These are phyloP conservation scores for Tuber melanosporum DNA, from an alignment of 495 filamentous ascomycete genomes.

Conservation along the genomic window DNA sequence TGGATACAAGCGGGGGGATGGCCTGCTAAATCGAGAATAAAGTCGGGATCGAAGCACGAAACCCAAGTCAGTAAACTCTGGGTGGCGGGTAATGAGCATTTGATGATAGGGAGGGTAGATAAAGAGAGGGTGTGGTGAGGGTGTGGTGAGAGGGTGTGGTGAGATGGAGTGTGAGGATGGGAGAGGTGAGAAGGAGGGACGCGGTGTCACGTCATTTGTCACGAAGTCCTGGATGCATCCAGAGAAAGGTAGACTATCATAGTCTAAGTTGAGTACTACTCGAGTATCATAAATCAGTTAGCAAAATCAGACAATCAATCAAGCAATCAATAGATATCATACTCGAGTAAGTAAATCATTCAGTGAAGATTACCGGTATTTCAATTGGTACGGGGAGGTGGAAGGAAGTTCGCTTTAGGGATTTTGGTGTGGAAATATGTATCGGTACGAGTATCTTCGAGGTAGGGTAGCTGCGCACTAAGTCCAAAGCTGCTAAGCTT, in stretches of 20 bases:
- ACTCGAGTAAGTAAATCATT: not conserved
- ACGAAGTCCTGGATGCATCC: conserved; percentile 27
- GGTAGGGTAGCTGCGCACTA: not conserved
- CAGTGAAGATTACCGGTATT: not conserved
- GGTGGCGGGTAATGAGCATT: conserved; percentile 38
- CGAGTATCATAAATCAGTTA: not conserved
- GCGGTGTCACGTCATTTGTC: conserved; percentile 38
- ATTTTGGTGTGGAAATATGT: not conserved
- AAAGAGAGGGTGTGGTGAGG: conserved; percentile 7
- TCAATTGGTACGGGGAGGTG: not conserved
- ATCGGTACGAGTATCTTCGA: not conserved
- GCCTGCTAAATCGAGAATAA: conserved; percentile 33
- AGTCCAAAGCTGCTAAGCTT: not conserved
- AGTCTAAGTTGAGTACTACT: not conserved
- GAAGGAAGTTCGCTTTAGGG: too few relatives aligned
- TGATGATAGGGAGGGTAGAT: conserved; percentile 15
- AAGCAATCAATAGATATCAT: not conserved
- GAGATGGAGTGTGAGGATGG: not conserved
- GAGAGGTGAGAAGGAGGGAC: not conserved
- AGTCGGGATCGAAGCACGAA: conserved; percentile 28
- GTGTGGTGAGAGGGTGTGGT: conserved; percentile 3
- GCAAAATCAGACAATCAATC: not conserved
- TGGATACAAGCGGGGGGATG: conserved; percentile 36
- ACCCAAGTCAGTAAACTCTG: conserved; percentile 28
- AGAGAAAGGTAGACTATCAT: conserved; percentile 1